Percentiles rank a stretch among this genome's conserved stretches.
These are phyloP conservation scores for Phanerochaete carnosa DNA, from an alignment of 768 basidiomycete genomes.

Conservation along the genomic window DNA sequence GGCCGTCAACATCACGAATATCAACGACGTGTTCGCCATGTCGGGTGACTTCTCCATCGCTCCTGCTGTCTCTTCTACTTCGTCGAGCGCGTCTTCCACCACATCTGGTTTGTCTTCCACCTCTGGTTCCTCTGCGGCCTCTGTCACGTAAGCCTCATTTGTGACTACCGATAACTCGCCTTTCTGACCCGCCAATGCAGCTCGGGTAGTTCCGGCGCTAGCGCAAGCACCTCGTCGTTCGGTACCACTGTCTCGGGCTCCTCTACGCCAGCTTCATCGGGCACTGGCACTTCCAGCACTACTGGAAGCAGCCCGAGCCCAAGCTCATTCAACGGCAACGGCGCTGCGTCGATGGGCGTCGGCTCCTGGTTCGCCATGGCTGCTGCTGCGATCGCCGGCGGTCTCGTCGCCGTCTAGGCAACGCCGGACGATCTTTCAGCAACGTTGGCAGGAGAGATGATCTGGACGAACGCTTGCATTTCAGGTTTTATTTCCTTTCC, in stretches of 20 bases:
- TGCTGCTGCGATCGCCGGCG: slow-evolving; percentile 48
- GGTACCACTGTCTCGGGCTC: slow-evolving; percentile 7
- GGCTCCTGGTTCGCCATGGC: slow-evolving; percentile 30
- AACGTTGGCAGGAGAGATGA: neutral
- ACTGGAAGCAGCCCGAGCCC: slow-evolving; percentile 17
- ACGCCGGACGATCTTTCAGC: neutral
- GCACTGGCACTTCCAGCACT: slow-evolving; percentile 13
- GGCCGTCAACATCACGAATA: slow-evolving; percentile 43
- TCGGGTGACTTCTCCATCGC: slow-evolving; percentile 43
- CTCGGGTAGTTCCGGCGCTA: slow-evolving; percentile 1
- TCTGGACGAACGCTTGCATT: neutral
- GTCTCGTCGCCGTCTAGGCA: slow-evolving; percentile 27
- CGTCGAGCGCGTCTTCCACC: slow-evolving; percentile 13
- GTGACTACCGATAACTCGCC: neutral
- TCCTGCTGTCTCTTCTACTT: slow-evolving; percentile 9
- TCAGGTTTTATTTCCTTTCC: neutral
- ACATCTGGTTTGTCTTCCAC: slow-evolving; percentile 13
- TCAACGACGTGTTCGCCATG: slow-evolving; percentile 40
- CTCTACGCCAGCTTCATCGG: slow-evolving; percentile 7
- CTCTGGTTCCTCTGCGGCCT: neutral
- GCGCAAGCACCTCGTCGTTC: slow-evolving; percentile 1
- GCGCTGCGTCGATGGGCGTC: slow-evolving; percentile 29
- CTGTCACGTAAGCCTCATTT: neutral
- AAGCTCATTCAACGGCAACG: slow-evolving; percentile 28
- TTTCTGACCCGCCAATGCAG: neutral